phyloP scores from a whole-genome alignment of 1,139 yeast genomes.

The Blastobotrys niveus region DNA sequence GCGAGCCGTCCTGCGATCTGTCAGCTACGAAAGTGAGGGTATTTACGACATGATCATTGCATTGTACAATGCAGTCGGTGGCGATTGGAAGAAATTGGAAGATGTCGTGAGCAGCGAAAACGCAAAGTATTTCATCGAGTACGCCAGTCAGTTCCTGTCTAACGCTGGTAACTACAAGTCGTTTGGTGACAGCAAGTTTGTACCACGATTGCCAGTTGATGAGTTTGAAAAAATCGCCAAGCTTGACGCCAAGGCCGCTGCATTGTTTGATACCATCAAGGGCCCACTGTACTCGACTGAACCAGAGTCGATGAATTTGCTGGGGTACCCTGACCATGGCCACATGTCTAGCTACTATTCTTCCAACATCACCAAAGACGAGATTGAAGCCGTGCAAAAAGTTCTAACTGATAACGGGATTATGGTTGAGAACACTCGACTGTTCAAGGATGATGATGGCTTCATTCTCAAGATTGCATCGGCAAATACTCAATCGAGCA shows the following conservation, averaged over 20 bases:
- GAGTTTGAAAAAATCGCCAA: slow-evolving; percentile 47
- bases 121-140: slow-evolving; percentile 57
- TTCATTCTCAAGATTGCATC: slow-evolving; percentile 31
- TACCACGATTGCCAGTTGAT: slow-evolving; percentile 52
- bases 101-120: slow-evolving; percentile 34
- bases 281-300: slow-evolving; percentile 49
- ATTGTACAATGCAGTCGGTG: slow-evolving; percentile 48
- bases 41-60: slow-evolving; percentile 63
- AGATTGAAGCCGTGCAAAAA: slow-evolving; percentile 60
- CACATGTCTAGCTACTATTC: slow-evolving; percentile 71
- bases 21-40: slow-evolving; percentile 74
- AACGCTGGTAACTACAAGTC: slow-evolving; percentile 85
- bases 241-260: slow-evolving; percentile 36
- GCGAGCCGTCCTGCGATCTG: slow-evolving; percentile 71
- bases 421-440: slow-evolving; percentile 79
- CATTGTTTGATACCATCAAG: slow-evolving; percentile 43
- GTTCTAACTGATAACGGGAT: slow-evolving; percentile 57
- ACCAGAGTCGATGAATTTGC: slow-evolving; percentile 43
- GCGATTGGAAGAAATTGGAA: slow-evolving; percentile 44
- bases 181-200: slow-evolving; percentile 81
- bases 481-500: slow-evolving; percentile 26
- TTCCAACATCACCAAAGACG: slow-evolving; percentile 49
- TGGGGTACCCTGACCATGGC: slow-evolving; percentile 77
- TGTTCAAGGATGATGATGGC: slow-evolving; percentile 38
- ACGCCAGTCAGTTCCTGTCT: slow-evolving; percentile 70